Percentiles rank a stretch among this genome's conserved stretches.
Conservation (phyloP, 2,329 filamentous ascomycete genomes). For the Pleomassaria siparia region DNA sequence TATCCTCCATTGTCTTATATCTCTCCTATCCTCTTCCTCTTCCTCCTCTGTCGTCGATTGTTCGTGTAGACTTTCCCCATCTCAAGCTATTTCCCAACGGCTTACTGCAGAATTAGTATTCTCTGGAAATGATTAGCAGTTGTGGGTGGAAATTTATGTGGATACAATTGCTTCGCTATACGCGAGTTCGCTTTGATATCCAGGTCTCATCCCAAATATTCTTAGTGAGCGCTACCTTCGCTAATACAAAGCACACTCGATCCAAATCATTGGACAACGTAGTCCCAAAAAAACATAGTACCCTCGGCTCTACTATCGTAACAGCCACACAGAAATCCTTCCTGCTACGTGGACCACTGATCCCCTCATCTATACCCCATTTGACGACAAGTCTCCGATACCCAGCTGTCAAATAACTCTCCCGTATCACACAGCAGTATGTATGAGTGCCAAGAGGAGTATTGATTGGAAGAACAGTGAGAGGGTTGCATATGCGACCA, state of each 20-base stretch:
- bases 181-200: no score
- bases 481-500: conserved; percentile 25
- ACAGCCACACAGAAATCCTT: conserved; percentile 5
- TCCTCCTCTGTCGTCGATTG: no score
- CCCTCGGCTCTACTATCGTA: neutral
- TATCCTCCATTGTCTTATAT: no score
- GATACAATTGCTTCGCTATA: no score
- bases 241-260: neutral
- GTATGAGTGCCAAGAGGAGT: conserved; percentile 6
- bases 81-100: no score
- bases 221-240: no score
- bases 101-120: no score
- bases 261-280: neutral
- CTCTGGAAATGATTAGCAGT: no score
- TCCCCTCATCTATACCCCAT: neutral
- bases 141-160: no score
- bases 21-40: no score
- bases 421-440: conserved; percentile 3
- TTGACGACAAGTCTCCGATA: conserved; percentile 11
- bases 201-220: no score
- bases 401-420: conserved; percentile 12
- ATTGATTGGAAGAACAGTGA: conserved; percentile 22
- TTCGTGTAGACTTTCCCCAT: no score
- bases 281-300: neutral
- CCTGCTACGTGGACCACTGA: conserved; percentile 16